A percentile compares a stretch with the other conserved stretches of the same genome.
Conservation (phyloP, 768 basidiomycete genomes). For the Rhodosporidiobolus sp. region DNA sequence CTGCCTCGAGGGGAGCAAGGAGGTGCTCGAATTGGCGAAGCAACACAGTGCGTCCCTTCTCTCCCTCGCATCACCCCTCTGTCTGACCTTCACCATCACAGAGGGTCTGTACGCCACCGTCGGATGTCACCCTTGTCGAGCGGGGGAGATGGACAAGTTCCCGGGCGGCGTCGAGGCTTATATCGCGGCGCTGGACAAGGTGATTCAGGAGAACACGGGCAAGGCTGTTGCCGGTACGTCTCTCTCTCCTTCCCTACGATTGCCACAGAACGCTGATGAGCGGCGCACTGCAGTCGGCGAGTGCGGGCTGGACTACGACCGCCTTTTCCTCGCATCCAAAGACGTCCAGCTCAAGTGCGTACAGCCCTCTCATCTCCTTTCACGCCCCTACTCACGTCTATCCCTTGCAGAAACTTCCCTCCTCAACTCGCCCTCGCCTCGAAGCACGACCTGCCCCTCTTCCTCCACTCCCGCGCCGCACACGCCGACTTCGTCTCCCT, state of each 20-base stretch:
- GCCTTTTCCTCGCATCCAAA: constrained; percentile 62
- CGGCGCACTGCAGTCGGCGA: constrained; percentile 68
- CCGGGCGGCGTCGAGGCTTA: constrained; percentile 62
- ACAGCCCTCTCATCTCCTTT: not conserved
- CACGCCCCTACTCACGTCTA: not conserved
- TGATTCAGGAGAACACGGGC: constrained; percentile 45
- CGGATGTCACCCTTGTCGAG: constrained; percentile 76
- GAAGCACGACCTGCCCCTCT: constrained; percentile 69
- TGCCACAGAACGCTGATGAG: constrained; percentile 48
- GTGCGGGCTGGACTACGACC: constrained; percentile 78
- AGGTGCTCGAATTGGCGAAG: constrained; percentile 62
- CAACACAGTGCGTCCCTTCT: constrained; percentile 53
- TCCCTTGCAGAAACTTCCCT: constrained; percentile 59
- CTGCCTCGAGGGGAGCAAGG: constrained; percentile 61
- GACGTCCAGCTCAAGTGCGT: constrained; percentile 55
- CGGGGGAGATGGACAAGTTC: constrained; percentile 63
- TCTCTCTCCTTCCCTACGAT: not conserved
- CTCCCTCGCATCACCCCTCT: too few species aligned
- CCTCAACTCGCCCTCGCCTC: constrained; percentile 65
- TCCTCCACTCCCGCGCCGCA: constrained; percentile 76
- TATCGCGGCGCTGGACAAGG: constrained; percentile 58
- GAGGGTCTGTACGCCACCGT: constrained; percentile 68
- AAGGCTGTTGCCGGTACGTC: constrained; percentile 1
- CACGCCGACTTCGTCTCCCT: constrained; percentile 67
- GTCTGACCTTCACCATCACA: not conserved